Base-by-base conservation (phyloP, 352 stramenopile genomes). In the Pythium phragmitis region DNA sequence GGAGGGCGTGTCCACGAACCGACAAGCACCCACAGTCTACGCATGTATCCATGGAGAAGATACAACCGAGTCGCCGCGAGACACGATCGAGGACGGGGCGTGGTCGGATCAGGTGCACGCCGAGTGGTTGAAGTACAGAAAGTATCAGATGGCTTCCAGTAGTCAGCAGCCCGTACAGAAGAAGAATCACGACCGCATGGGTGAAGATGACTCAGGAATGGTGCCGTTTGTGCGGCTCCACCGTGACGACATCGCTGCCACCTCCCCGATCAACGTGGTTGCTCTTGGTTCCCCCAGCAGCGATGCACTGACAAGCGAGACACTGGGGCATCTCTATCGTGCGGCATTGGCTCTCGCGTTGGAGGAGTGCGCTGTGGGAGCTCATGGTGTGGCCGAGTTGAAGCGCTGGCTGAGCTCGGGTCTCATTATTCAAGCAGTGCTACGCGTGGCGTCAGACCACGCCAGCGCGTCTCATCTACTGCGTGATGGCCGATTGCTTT, bases 221-320 rank as follows among this genome's bases (percentile, higher is more conserved):
- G 26, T 39, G 12, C 41, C 36, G 36, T 67, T 67, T 47, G 42
- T 67, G 14, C 37, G 53, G 3, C 34, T 71, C 16, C 65, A 71
- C 42, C 52, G 45, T 8, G 65, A 71, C 30, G 65, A 71, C 37
- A 7, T 71, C 5, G 39, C 17, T 13, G 37, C 21, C 28, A 13
- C 28, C 13, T 14, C 14, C 19, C 11, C 58, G 2, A 19, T 23
- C 7, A 30, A 23, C 13, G 17, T 28, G 21, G 5, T 56, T 4
- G 4, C 46, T 8, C 30, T 63, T 21, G 19, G 19, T 16, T 43
- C 28, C 17, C 4, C 7, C 34, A 39, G 11, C 34, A 48, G 30
- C 17, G 55, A 39, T 7, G 23, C 16, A 33, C 16, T 45, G n/a
- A 9, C n/a, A 17, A 58, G 43, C 13, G 36, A 21, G 36, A 49